phyloP scores from a whole-genome alignment of 495 filamentous ascomycete species.

The Melanomma pulvis-pyrius region DNA sequence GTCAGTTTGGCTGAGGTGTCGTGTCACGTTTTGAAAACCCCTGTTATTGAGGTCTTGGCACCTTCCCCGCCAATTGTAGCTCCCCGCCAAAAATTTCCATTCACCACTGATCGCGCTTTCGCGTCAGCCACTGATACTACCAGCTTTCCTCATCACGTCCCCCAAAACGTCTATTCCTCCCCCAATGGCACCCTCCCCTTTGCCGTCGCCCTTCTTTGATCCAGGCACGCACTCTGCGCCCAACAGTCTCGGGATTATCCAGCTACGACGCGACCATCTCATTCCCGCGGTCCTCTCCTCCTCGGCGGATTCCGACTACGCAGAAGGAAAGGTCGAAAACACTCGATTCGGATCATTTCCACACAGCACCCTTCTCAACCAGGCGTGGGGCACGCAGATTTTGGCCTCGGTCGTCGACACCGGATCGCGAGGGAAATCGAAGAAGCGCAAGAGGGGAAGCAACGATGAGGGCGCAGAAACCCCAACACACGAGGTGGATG shows the following conservation, averaged over 20 bases:
- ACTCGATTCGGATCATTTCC: conserved; percentile 96
- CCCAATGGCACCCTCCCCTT: conserved; percentile 9
- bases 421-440: conserved; percentile 66
- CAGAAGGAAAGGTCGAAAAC: conserved; percentile 80
- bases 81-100: conserved; percentile 29
- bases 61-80: conserved; percentile 1
- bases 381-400: conserved; percentile 91
- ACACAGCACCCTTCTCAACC: conserved; percentile 76
- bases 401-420: conserved; percentile 87
- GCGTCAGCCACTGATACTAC: not conserved
- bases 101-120: not conserved
- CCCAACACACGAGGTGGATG: conserved; percentile 34
- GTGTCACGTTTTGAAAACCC: conserved; percentile 19
- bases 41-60: conserved; percentile 26
- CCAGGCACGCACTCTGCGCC: conserved; percentile 59
- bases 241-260: conserved; percentile 71
- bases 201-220: conserved; percentile 69
- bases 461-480: conserved; percentile 35
- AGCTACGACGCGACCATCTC: conserved; percentile 80
- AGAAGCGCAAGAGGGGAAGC: conserved; percentile 58
- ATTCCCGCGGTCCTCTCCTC: conserved; percentile 67
- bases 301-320: conserved; percentile 31
- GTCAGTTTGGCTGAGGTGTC: conserved; percentile 16
- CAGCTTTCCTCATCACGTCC: too few relatives aligned
- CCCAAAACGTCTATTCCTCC: not conserved